Percentiles rank a stretch among this genome's conserved stretches.
Evolutionary conservation across 2,329 filamentous ascomycete species (phyloP).

Genomic region (Aspergillus sp.): DNA sequence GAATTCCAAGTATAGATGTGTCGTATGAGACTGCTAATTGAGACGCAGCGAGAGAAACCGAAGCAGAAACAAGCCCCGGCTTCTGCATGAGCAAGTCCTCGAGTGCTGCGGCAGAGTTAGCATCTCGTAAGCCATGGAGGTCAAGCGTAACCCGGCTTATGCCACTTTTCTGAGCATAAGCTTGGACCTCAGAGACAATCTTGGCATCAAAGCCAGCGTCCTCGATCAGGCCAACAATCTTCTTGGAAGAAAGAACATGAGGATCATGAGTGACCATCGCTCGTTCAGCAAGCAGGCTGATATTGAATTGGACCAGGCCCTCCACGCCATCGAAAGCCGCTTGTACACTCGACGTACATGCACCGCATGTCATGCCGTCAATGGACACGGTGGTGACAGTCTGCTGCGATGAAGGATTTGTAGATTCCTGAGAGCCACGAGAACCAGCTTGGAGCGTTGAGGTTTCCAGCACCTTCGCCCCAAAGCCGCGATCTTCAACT

Average conservation of each 20-base stretch:
- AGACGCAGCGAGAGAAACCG: slow-evolving; percentile 70
- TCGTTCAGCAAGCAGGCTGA: slow-evolving; percentile 88
- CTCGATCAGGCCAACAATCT: slow-evolving; percentile 81
- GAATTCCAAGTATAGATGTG: slow-evolving; percentile 71
- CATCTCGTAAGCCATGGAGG: slow-evolving; percentile 75
- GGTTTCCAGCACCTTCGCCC: slow-evolving; percentile 74
- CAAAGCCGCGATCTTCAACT: slow-evolving; percentile 73
- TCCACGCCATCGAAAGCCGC: slow-evolving; percentile 73
- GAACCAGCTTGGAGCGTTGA: slow-evolving; percentile 40
- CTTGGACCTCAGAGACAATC: slow-evolving; percentile 69
- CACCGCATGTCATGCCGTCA: slow-evolving; percentile 96
- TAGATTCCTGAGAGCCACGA: slow-evolving; percentile 37
- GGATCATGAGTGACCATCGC: slow-evolving; percentile 85
- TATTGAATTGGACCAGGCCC: slow-evolving; percentile 86
- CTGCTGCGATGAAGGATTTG: slow-evolving; percentile 35
- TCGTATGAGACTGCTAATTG: slow-evolving; percentile 73
- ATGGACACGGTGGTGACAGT: slow-evolving; percentile 83
- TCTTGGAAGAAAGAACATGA: slow-evolving; percentile 65
- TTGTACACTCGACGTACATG: slow-evolving; percentile 91
- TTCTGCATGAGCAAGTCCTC: slow-evolving; percentile 66
- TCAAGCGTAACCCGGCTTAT: slow-evolving; percentile 73
- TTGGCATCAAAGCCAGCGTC: slow-evolving; percentile 85
- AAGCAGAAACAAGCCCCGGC: slow-evolving; percentile 72
- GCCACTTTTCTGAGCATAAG: slow-evolving; percentile 51
- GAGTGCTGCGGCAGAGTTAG: slow-evolving; percentile 68